Evolutionary conservation across 2,329 filamentous ascomycete species (phyloP).

Genomic region (Aspergillus thermomutatus): DNA sequence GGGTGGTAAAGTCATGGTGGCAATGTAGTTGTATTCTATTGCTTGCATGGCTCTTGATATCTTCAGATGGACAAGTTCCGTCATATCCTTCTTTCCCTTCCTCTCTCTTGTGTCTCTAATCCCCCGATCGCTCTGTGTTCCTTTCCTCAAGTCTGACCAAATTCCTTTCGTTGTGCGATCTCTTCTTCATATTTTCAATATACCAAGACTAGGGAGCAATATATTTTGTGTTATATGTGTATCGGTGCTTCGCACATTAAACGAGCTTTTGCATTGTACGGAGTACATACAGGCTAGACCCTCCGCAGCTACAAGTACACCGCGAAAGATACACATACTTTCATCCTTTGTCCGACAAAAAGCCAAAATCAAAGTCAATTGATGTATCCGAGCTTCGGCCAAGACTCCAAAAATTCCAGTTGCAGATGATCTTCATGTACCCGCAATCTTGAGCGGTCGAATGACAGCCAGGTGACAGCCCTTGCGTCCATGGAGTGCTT

Average conservation of each 20-base stretch:
- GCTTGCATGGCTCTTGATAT: not conserved
- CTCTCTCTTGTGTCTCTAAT: not conserved
- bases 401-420: not conserved
- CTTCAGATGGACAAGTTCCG: not conserved
- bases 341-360: not conserved
- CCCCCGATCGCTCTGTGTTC: not conserved
- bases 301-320: not conserved
- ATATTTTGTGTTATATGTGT: not conserved
- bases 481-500: not conserved
- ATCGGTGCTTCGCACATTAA: no score
- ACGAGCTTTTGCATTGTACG: not conserved
- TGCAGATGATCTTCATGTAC: not conserved
- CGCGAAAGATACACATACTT: not conserved
- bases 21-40: not conserved
- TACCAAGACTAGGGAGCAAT: not conserved
- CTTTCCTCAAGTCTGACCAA: not conserved
- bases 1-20: not conserved
- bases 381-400: not conserved
- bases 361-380: not conserved
- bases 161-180: constrained; percentile 1
- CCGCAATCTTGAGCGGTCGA: not conserved
- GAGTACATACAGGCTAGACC: not conserved
- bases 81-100: not conserved
- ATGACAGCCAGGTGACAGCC: not conserved
- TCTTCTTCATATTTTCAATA: constrained; percentile 1